Conservation (phyloP, 257 asterid species). For the Solanum stenotomum region DNA sequence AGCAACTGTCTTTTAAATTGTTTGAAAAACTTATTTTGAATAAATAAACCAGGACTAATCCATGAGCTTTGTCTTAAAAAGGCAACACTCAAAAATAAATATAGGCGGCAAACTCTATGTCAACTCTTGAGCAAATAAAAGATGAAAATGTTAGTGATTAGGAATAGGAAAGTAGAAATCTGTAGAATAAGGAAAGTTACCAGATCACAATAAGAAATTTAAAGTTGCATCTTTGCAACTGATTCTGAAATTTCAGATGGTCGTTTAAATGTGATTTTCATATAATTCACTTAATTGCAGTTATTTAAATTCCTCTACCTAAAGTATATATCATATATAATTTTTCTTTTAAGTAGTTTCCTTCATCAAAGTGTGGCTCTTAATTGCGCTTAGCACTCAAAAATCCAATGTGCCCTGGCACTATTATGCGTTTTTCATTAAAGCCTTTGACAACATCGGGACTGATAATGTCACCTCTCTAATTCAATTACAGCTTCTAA, state of each 20-base stretch:
- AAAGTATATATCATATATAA: neutral
- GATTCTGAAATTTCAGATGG: neutral
- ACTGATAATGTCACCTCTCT: neutral
- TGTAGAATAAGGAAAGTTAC: neutral
- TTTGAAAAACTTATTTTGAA: neutral
- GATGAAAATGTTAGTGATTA: neutral
- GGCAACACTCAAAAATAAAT: neutral
- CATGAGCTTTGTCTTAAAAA: neutral
- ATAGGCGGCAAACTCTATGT: neutral
- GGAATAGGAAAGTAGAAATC: neutral
- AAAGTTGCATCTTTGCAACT: neutral
- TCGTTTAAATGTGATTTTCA: neutral
- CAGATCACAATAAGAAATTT: neutral
- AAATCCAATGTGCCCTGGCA: neutral
- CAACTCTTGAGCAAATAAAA: neutral
- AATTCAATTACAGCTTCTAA: neutral
- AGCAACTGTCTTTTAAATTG: neutral
- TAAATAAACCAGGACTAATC: neutral
- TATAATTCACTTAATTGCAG: neutral
- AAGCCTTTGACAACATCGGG: neutral
- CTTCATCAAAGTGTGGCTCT: neutral
- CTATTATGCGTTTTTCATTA: neutral
- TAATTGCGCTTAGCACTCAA: neutral
- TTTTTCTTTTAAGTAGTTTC: neutral
- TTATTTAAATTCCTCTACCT: neutral